Evolutionary conservation across 805 yeast genomes (phyloP).

Genomic region (Blastobotrys peoriensis): DNA sequence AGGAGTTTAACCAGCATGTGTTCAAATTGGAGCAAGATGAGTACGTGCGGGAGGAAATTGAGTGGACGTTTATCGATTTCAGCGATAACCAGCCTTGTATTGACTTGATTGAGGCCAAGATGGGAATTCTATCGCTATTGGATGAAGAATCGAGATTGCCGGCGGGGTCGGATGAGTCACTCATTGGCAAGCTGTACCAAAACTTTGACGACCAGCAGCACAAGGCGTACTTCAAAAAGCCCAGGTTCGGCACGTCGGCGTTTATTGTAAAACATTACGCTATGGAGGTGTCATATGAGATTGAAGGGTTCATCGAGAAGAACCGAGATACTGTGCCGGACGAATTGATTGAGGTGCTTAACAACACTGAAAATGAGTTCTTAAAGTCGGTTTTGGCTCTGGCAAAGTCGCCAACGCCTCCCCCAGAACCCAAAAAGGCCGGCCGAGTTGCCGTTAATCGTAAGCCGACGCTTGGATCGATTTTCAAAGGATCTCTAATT

Average conservation of each 20-base stretch:
- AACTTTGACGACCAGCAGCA: conserved; percentile 75
- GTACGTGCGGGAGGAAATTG: conserved; percentile 83
- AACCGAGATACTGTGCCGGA: conserved; percentile 97
- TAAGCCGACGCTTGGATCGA: conserved; percentile 92
- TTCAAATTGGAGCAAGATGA: conserved; percentile 97
- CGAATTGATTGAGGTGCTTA: conserved; percentile 83
- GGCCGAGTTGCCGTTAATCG: conserved; percentile 46
- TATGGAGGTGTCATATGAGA: conserved; percentile 83
- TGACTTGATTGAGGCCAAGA: conserved; percentile 77
- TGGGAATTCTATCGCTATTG: conserved; percentile 80
- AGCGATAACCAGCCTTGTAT: conserved; percentile 97
- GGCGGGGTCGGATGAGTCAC: conserved; percentile 85
- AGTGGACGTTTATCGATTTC: conserved; percentile 95
- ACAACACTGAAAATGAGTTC: conserved; percentile 59
- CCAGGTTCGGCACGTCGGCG: conserved; percentile 88
- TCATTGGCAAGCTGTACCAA: conserved; percentile 86
- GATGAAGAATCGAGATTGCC: conserved; percentile 97
- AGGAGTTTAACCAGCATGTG: conserved; percentile 95
- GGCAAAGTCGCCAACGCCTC: conserved; percentile 42
- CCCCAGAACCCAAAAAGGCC: conserved; percentile 23
- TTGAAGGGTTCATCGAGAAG: conserved; percentile 93
- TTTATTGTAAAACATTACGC: conserved; percentile 93
- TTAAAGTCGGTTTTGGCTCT: conserved; percentile 53
- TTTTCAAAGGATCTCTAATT: conserved; percentile 85
- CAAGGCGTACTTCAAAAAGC: conserved; percentile 75